Conservation (phyloP, 2,329 filamentous ascomycete species). For the Scedosporium apiospermum region DNA sequence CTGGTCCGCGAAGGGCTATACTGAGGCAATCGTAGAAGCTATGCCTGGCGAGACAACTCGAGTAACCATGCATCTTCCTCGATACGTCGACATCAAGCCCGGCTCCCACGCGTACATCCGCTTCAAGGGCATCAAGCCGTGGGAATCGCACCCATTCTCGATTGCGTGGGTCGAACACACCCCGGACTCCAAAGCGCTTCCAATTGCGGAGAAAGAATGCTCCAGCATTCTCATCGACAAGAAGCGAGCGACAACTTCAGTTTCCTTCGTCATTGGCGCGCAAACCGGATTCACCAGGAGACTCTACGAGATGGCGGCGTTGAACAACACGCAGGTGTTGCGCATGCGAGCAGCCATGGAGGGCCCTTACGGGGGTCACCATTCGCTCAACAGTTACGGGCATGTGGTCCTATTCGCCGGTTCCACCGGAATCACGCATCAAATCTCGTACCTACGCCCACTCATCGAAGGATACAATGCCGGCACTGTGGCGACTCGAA, state of each 20-base stretch:
- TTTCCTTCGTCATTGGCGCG: slow-evolving; percentile 79
- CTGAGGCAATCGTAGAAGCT: slow-evolving; percentile 56
- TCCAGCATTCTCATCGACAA: slow-evolving; percentile 27
- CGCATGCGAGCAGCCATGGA: slow-evolving; percentile 68
- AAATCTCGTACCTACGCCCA: slow-evolving; percentile 78
- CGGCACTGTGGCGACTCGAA: slow-evolving; percentile 68
- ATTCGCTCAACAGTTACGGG: slow-evolving; percentile 84
- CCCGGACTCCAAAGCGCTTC: slow-evolving; percentile 27
- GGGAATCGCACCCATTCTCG: slow-evolving; percentile 72
- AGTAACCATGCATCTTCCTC: slow-evolving; percentile 61
- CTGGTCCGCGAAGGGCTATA: slow-evolving; percentile 47
- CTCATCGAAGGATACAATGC: slow-evolving; percentile 60
- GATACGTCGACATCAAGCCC: slow-evolving; percentile 54
- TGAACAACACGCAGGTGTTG: slow-evolving; percentile 42
- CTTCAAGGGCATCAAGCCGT: slow-evolving; percentile 54
- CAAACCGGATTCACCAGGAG: slow-evolving; percentile 81
- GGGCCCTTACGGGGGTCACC: slow-evolving; percentile 78
- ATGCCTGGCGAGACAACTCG: slow-evolving; percentile 61
- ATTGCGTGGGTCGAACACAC: slow-evolving; percentile 62
- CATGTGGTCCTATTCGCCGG: slow-evolving; percentile 86
- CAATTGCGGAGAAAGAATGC: slow-evolving; percentile 30
- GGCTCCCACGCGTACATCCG: slow-evolving; percentile 70
- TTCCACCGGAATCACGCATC: slow-evolving; percentile 90
- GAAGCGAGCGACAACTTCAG: slow-evolving; percentile 37
- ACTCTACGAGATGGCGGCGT: slow-evolving; percentile 61